Base-by-base conservation (phyloP, 1,284 basidiomycete genomes). In the Melanopsichium pennsylvanicum region DNA sequence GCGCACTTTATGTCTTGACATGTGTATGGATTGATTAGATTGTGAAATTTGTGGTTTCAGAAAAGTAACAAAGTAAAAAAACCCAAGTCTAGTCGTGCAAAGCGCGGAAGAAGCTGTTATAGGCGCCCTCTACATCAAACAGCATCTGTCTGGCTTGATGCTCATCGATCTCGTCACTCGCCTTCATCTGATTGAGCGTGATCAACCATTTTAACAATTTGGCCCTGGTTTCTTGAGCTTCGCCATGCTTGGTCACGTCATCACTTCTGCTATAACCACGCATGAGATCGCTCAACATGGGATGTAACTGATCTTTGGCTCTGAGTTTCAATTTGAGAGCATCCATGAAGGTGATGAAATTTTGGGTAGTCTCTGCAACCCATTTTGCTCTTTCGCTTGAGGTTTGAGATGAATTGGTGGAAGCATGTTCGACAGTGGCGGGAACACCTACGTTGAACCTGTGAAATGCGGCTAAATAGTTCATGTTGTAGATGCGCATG, bases 301-400 rank as follows among this genome's bases (percentile, higher is more conserved):
- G 94, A 81, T 97, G 95, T 9, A 98, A 84, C 79, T 97, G 93
- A 80, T 98, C 96, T 81, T 98, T 98, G 3, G 96, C 94, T 27
- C 92, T 87, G 77, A 97, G 84, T 34, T 90, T 89, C 56, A 97
- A 85, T 80, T 95, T 95, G 41, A 97, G 85, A 0, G 94, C 95
- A 76, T 98, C 95, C 92, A 97, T 97, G 72, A 98, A 94, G 0
- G 95, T 97, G 75, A 98, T 98, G 74, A 97, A 98, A 78, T 50
- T 82, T 84, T 96, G 92, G 0, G 96, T 98, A 4, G 94, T 97
- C 82, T 97, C 93, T 5, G 95, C 95, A n/a, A 98, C 93, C 89
- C 91, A 93, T 82, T 97, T 95, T 25, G 91, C 91, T 0, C 91
- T 91, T 82, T 97, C 93, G 5, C 89, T 89, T 1, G 82, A 82